phyloP scores from a whole-genome alignment of 139 green algal genomes.

The Trebouxia sp. region DNA sequence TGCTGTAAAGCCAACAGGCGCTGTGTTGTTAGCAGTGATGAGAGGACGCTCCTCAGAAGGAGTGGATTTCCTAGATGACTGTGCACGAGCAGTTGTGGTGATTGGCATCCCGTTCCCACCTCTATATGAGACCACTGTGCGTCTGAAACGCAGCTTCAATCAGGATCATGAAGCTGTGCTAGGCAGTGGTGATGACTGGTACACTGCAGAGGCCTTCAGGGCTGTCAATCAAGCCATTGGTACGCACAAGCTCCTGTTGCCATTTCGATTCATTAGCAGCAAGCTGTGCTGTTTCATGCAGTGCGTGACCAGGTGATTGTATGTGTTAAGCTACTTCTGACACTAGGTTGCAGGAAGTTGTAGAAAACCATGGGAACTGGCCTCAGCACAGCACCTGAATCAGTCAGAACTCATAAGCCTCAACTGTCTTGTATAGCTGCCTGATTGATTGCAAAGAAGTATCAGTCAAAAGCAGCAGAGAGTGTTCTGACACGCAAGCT shows the following conservation, averaged over 20 bases:
- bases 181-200: constrained; percentile 21
- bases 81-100: constrained; percentile 11
- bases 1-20: background rate
- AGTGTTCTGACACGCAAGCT: too few species aligned
- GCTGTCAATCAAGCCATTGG: constrained; percentile 29
- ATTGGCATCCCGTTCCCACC: constrained; percentile 24
- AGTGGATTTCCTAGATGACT: constrained; percentile 13
- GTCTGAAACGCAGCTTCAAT: constrained; percentile 21
- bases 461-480: background rate
- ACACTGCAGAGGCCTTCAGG: constrained; percentile 25
- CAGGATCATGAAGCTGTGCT: constrained; percentile 15
- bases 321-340: background rate
- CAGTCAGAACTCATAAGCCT: too few species aligned
- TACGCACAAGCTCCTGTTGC: background rate
- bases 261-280: background rate
- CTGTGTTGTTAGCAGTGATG: constrained; percentile 21
- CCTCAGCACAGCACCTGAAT: background rate
- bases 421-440: too few species aligned
- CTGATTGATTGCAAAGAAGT: background rate
- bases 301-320: background rate
- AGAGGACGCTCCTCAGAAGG: constrained; percentile 19
- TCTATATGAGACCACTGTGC: constrained; percentile 1
- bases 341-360: background rate
- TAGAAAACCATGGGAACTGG: background rate
- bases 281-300: background rate